These are phyloP conservation scores for Calonectria hawksworthii DNA, from an alignment of 2,329 filamentous ascomycete genomes.

Conservation along the genomic window DNA sequence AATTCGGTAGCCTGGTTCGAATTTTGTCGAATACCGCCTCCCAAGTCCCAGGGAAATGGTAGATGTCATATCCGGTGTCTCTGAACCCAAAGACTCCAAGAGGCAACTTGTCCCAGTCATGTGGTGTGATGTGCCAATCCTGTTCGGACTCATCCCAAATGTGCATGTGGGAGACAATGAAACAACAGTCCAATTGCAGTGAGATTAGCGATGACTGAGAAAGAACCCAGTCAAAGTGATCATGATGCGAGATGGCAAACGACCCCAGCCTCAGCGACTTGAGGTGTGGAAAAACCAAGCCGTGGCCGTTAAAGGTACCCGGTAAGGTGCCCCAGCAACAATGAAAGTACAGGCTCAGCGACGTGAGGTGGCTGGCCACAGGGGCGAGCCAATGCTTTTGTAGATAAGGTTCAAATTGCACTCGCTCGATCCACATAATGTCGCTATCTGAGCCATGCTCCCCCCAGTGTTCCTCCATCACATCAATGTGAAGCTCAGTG, in stretches of 20 bases:
- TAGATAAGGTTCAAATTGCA: constrained; percentile 36
- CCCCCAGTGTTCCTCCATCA: not conserved
- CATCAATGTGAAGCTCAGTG: constrained; percentile 28
- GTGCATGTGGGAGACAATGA: constrained; percentile 19
- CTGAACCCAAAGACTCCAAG: not conserved
- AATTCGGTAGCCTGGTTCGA: constrained; percentile 6
- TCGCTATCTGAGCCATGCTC: not conserved
- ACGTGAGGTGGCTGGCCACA: constrained; percentile 33
- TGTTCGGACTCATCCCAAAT: fast-evolving
- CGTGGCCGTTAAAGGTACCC: constrained; percentile 35
- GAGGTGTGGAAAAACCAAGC: constrained; percentile 37
- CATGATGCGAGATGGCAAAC: constrained; percentile 32
- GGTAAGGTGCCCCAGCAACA: constrained; percentile 38
- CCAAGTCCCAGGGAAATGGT: constrained; percentile 32
- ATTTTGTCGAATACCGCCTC: constrained; percentile 38
- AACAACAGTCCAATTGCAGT: constrained; percentile 26
- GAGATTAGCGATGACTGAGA: constrained; percentile 8
- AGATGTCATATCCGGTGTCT: fast-evolving
- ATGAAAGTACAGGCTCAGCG: constrained; percentile 34
- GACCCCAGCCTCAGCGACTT: constrained; percentile 31
- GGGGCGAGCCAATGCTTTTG: constrained; percentile 25
- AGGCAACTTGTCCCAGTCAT: constrained; percentile 27
- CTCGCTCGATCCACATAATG: constrained; percentile 21
- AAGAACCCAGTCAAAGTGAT: constrained; percentile 46
- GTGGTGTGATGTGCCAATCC: not conserved